Conservation (phyloP, 805 yeast species). For the Metschnikowia sp. region DNA sequence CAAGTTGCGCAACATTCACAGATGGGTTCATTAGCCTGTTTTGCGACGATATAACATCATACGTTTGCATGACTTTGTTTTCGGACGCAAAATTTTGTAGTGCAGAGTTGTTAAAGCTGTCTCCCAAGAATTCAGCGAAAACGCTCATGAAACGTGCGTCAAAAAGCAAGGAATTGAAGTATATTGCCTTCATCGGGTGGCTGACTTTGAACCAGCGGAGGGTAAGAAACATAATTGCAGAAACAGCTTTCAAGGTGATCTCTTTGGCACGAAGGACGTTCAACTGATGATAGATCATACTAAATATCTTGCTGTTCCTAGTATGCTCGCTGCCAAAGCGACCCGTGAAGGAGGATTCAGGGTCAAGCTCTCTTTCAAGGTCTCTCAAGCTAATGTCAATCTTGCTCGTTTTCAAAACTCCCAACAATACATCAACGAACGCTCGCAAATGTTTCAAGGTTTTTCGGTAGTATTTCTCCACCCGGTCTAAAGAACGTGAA, state of each 20-base stretch:
- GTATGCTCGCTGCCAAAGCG: constrained; percentile 11
- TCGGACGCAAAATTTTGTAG: constrained; percentile 23
- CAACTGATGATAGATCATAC: constrained; percentile 37
- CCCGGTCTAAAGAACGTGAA: constrained; percentile 45
- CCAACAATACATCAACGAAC: constrained; percentile 59
- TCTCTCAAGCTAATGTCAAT: constrained; percentile 33
- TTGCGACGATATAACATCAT: constrained; percentile 33
- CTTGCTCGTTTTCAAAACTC: constrained; percentile 55
- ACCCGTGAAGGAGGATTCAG: constrained; percentile 26
- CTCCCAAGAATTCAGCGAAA: constrained; percentile 31
- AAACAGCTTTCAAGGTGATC: constrained; percentile 53
- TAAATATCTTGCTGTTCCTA: constrained; percentile 9
- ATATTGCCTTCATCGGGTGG: constrained; percentile 78
- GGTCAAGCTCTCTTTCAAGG: constrained; percentile 35
- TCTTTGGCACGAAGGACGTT: constrained; percentile 64
- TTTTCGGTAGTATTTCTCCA: constrained; percentile 56
- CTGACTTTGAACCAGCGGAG: constrained; percentile 75
- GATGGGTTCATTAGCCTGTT: constrained; percentile 40
- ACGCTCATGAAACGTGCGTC: constrained; percentile 59
- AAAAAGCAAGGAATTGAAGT: constrained; percentile 63
- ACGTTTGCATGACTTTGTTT: constrained; percentile 22
- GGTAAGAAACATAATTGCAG: constrained; percentile 50
- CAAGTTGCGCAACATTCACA: constrained; percentile 28
- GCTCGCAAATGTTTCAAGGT: constrained; percentile 59
- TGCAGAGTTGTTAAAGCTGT: constrained; percentile 34